Percentiles rank a stretch among this genome's conserved stretches.
phyloP scores from a whole-genome alignment of 306 rosid species.

The Citrullus amarus region DNA sequence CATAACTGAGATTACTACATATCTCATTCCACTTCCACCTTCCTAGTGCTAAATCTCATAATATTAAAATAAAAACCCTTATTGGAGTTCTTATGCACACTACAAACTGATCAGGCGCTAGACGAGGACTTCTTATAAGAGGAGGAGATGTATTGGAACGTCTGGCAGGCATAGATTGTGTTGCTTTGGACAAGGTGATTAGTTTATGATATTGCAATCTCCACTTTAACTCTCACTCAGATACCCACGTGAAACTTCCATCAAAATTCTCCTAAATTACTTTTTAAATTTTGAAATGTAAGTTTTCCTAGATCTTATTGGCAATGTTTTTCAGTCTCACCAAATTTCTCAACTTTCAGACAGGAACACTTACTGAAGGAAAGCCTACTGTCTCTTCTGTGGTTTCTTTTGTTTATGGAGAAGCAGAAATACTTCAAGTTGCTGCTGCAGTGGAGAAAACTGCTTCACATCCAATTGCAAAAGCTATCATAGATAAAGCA shows the following conservation, averaged over 20 bases:
- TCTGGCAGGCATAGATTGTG: slow-evolving; percentile 56
- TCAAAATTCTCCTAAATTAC: not conserved
- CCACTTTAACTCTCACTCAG: not conserved
- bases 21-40: not conserved
- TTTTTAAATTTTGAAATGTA: not conserved
- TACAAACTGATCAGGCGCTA: slow-evolving; percentile 61
- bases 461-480: slow-evolving; percentile 97
- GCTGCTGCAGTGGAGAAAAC: slow-evolving; percentile 98
- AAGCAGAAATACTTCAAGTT: slow-evolving; percentile 62
- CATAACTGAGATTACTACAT: not conserved
- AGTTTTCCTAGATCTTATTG: not conserved
- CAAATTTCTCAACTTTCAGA: slow-evolving; percentile 41
- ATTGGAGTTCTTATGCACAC: slow-evolving; percentile 4
- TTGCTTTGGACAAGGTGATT: slow-evolving; percentile 83
- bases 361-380: slow-evolving; percentile 96
- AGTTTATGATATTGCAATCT: not conserved
- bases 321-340: slow-evolving; percentile 13
- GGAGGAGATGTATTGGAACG: slow-evolving; percentile 96
- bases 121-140: slow-evolving; percentile 88
- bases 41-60: not conserved
- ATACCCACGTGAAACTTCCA: not conserved
- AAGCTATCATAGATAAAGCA: slow-evolving; percentile 69
- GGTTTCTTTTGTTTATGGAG: slow-evolving; percentile 50
- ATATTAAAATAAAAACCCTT: not conserved
- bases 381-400: slow-evolving; percentile 71